Base-by-base conservation (phyloP, 345 rosid species). In the Syzygium aromaticum region DNA sequence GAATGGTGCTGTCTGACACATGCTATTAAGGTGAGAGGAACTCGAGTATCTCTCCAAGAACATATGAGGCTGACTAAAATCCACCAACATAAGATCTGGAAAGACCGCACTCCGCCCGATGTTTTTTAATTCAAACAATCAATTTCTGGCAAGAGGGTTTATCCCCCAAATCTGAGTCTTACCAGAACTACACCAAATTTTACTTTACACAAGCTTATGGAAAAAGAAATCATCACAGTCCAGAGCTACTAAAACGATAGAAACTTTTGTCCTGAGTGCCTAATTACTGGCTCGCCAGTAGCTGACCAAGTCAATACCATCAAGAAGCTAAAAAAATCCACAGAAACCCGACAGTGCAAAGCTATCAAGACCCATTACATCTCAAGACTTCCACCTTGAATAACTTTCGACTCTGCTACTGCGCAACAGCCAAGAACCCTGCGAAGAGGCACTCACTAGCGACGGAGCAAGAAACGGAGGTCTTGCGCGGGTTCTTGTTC, bases 381-480 rank as follows among this genome's bases (percentile, higher is more conserved):
- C 49, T 33, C 27, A 38, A 38, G 82, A 38, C 27, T 17, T 19
- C 46, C 80, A 33, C 80, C 10, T 33, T 33, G 80, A 73, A 33
- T 73, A 33, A 38, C 80, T 33, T 33, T 5, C 14, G 23, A 73
- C 49, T 9, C 63, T 57, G 63, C 63, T 38, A 38, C 46, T 6
- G 46, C 28, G 51, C 2, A 51, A 27, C 56, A 17, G 28, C 54
- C 23, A 56, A 8, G 11, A 3, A 61, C 33, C 52, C 22, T 51
- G 38, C 23, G 19, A 19, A 33, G 43, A 30, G 46, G 86, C 51
- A 54, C 90, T 49, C 21, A 94, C 98, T 97, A 86, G 88, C 85
- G 51, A 91, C 85, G n/a, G 95, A 93, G 91, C 96, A 95, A 3
- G 92, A 92, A 84, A 96, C 59, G 86, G 57, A 88, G 87, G 87